Percentiles rank a stretch among this genome's conserved stretches.
Conservation (phyloP, 176 grass and related monocot species). For the Melocanna baccifera region DNA sequence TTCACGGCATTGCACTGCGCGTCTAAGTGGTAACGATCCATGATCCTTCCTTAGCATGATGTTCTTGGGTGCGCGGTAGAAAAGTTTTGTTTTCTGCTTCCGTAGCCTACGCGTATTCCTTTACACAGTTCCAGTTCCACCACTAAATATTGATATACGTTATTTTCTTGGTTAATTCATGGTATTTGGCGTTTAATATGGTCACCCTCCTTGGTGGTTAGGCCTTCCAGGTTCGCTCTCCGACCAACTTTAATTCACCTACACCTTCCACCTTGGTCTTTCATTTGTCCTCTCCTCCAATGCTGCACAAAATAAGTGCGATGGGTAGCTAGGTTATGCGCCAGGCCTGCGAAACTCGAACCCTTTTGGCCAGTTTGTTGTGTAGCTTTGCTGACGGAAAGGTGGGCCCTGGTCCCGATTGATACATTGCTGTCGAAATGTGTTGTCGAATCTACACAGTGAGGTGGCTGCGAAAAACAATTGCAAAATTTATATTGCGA, state of each 20-base stretch:
- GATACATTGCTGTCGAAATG: slow-evolving; percentile 44
- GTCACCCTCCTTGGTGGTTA: background rate
- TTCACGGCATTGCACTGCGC: no score
- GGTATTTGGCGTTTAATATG: background rate
- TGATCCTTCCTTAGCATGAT: no score
- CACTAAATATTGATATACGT: background rate
- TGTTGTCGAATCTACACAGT: slow-evolving; percentile 37
- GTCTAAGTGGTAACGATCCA: no score
- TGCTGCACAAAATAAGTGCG: background rate
- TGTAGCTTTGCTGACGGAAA: background rate
- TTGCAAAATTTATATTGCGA: background rate
- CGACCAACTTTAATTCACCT: background rate
- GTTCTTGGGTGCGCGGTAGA: no score
- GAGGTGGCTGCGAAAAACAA: background rate
- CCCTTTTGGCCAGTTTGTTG: background rate
- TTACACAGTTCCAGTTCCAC: background rate
- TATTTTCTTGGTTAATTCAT: background rate
- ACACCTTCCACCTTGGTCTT: background rate
- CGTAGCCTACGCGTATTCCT: no score
- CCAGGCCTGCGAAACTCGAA: background rate
- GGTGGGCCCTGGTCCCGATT: background rate
- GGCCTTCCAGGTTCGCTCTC: background rate
- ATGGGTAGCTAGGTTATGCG: background rate
- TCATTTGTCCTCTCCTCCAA: background rate
- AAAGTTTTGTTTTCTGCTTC: no score